Evolutionary conservation across 805 yeast genomes (phyloP), one percentile per base, ranked within the genome.

Genomic region (Torulaspora maleeae): DNA sequence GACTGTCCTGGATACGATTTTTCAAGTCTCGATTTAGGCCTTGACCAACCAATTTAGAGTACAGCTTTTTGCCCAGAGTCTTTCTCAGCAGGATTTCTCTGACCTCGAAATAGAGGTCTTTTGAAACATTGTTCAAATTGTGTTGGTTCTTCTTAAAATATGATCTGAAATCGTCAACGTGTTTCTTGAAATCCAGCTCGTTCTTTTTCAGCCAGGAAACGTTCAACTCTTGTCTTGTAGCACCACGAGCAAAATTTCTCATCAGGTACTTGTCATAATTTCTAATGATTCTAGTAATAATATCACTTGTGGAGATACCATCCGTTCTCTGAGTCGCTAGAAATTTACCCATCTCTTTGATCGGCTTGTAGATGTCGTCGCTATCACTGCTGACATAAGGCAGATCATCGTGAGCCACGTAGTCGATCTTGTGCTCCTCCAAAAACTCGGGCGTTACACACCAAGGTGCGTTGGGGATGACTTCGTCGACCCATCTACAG

Each of bases 401-500:
- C 51, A 88, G 71, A 66, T 93, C 98, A 69, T 93, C 99, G 67
- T 93, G 99, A 2, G 99, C 99, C 49, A 91, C 96, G 59, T 88
- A 93, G 66, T 93, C 99, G 54, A 93, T 88, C 44, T 80, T 72
- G 67, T 93, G 96, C 55, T 83, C 68, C 38, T 71, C 71, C 53
- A 93, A 68, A 58, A 93, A 93, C 36, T 83, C 88, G 44, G 88
- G 79, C 2, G 89, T 84, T 22, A 93, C 89, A 55, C 85, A 78
- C 99, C 99, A 93, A 11, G 99, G 99, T 1, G 97, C 96, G 64
- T 86, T 73, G 24, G 91, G 89, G 44, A 93, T 75, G 24, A 93
- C 98, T 65, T 93, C 98, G 64, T 93, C 98, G 19, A 93, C 99
- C 99, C 99, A 93, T 58, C 74, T 80, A 67, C 99, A 93, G 68